Percentiles rank a stretch among this genome's conserved stretches.
phyloP scores from a whole-genome alignment of 2,329 filamentous ascomycete genomes.

The Aspergillus clavatus region DNA sequence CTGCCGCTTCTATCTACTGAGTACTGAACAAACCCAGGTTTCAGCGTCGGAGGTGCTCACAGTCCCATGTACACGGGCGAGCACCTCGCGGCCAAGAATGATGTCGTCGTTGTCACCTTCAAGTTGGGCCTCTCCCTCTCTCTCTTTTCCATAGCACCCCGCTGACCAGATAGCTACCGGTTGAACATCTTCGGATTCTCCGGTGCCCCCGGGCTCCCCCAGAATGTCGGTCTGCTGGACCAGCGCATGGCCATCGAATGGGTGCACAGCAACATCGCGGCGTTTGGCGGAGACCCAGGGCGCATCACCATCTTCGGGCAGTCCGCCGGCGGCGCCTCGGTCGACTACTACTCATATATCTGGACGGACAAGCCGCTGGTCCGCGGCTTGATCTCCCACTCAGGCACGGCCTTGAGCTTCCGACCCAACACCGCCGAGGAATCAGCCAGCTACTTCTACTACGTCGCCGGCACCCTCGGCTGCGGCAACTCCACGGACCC shows the following conservation, averaged over 20 bases:
- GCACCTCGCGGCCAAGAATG: constrained; percentile 32
- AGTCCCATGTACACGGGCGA: constrained; percentile 36
- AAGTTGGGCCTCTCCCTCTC: constrained; percentile 27
- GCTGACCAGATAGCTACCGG: constrained; percentile 25
- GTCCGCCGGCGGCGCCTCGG: constrained; percentile 36
- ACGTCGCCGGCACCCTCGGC: constrained; percentile 37
- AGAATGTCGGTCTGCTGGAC: constrained; percentile 51
- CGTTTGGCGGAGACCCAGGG: constrained; percentile 48
- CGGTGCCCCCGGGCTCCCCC: constrained; percentile 24
- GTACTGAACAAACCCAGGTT: constrained; percentile 24
- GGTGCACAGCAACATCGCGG: constrained; percentile 47
- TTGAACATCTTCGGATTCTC: constrained; percentile 43
- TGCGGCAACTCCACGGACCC: constrained; percentile 29
- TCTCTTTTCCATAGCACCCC: not conserved
- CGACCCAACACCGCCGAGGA: constrained; percentile 34
- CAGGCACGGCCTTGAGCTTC: constrained; percentile 42
- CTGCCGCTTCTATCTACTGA: not conserved
- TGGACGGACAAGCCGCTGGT: constrained; percentile 36
- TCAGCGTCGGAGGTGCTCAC: constrained; percentile 31
- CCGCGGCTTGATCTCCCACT: constrained; percentile 34
- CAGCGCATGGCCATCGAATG: constrained; percentile 51
- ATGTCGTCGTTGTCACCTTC: constrained; percentile 41
- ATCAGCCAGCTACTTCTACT: constrained; percentile 41
- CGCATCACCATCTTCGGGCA: constrained; percentile 47
- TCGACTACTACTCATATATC: constrained; percentile 30